Base-by-base conservation (phyloP, 2,329 filamentous ascomycete genomes). In the Cercospora sp. region DNA sequence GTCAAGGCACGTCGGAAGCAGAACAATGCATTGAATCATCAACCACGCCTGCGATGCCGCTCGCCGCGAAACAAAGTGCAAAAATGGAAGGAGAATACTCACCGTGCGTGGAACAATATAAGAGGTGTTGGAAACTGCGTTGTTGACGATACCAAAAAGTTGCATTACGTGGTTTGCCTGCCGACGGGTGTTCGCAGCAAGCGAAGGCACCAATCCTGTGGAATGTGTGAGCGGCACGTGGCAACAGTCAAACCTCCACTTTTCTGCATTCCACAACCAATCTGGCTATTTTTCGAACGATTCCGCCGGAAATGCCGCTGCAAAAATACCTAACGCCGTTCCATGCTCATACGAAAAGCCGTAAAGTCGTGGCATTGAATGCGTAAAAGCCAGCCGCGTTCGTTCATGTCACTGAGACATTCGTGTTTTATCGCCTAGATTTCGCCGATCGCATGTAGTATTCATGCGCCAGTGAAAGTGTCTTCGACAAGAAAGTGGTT, bases 1-100 rank as follows among this genome's bases (percentile, higher is more conserved):
- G 32, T 66, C 66, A 61, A 34, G 55, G 63, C 40, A 34, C 32
- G 43, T 66, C 69, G 71, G 68, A 68, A 67, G 70, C 70, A 65
- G 68, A 61, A 75, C 71, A 74, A 74, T 72, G 68, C 67, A 34
- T 55, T 45, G 65, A 65, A 32, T 32, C 30, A 18, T 65, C 21
- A 53, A 30, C 21, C 58, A 61, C 28, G 24, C 24, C 49, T 53
- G 49, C 55, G 24, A 37, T 37, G 55, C 55, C 32, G 55, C 55
- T n/a, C 32, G 55, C 55, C 55, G 32, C 55, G 12, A 21, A 32
- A 59, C 12, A 21, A 37, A 32, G 12, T 60, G 65, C 10, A 59
- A 60, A 1, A 40, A 32, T n/a, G 61, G n/a, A 10, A 53, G 9
- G 53, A 58, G 16, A 65, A 18, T 18, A 58, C 53, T 45, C 28